Percentiles rank a stretch among this genome's conserved stretches.
These are phyloP conservation scores for Alternaria metachromatica DNA, from an alignment of 2,329 filamentous ascomycete species.

Conservation along the genomic window DNA sequence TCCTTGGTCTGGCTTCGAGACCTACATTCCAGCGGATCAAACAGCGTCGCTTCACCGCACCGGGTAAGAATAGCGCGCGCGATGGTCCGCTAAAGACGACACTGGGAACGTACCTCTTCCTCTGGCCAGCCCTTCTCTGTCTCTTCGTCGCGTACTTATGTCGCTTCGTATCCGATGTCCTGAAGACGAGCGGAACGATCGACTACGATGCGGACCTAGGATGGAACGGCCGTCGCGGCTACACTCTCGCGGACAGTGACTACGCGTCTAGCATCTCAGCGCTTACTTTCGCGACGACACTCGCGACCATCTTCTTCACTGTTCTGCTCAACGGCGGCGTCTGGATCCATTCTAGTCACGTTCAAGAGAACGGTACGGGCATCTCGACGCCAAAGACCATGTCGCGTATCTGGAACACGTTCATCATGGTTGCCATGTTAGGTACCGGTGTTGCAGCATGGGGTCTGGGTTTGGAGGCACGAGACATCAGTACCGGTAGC, in stretches of 20 bases:
- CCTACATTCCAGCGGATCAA: conserved; percentile 5
- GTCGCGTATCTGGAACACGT: conserved; percentile 4
- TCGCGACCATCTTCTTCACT: conserved; percentile 6
- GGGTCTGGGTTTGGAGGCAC: neutral
- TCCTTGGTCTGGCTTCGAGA: conserved; percentile 3
- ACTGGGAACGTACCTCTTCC: conserved; percentile 11
- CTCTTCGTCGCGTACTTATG: conserved; percentile 7
- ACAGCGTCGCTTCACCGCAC: neutral
- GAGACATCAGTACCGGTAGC: neutral
- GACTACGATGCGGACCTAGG: neutral
- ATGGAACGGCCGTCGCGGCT: conserved; percentile 2
- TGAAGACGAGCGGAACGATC: conserved; percentile 4
- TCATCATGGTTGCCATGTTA: conserved; percentile 9
- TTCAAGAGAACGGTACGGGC: conserved; percentile 6
- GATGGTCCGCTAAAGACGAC: conserved; percentile 5
- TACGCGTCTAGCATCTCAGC: neutral
- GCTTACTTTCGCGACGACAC: conserved; percentile 1
- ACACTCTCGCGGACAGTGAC: neutral
- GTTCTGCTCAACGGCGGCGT: conserved; percentile 6
- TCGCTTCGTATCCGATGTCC: conserved; percentile 8
- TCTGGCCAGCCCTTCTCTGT: conserved; percentile 3
- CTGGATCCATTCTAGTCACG: conserved; percentile 8
- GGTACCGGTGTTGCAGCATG: conserved; percentile 8
- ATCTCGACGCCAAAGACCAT: neutral
- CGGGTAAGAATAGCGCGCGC: neutral